Conservation (phyloP, 306 rosid species). For the Malus asiatica region DNA sequence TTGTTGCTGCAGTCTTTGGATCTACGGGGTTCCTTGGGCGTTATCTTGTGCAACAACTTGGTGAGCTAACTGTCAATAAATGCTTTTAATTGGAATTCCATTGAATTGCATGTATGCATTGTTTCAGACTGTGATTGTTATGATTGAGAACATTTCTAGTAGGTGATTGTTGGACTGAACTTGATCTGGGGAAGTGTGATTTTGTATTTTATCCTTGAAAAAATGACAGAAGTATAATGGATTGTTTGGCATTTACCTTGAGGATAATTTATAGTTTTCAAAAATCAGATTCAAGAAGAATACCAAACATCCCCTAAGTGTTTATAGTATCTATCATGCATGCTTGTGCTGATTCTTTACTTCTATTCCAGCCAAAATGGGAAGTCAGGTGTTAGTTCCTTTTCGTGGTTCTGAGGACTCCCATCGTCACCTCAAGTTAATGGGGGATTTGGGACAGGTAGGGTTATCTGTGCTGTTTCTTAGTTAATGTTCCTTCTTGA, state of each 20-base stretch:
- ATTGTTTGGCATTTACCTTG: no score
- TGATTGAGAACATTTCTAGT: neutral
- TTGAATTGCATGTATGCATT: neutral
- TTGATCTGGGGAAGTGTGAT: neutral
- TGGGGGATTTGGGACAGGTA: conserved; percentile 99
- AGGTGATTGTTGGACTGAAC: neutral
- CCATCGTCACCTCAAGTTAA: conserved; percentile 89
- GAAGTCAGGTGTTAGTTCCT: conserved; percentile 90
- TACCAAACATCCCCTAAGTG: no score
- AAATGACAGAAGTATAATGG: neutral
- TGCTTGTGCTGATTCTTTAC: conserved; percentile 17
- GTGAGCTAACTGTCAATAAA: conserved; percentile 25
- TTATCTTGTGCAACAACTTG: conserved; percentile 94
- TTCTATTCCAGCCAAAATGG: conserved; percentile 79
- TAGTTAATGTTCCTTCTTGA: conserved; percentile 1
- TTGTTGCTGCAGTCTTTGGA: conserved; percentile 91
- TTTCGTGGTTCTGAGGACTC: conserved; percentile 94
- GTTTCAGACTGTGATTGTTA: neutral
- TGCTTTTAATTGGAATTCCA: neutral
- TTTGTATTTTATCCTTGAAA: neutral
- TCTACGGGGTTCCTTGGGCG: conserved; percentile 99
- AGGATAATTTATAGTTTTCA: no score
- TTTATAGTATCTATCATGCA: conserved; percentile 4
- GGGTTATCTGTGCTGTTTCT: conserved; percentile 10
- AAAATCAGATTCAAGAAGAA: no score